Evolutionary conservation across 2,329 filamentous ascomycete species (phyloP).

Genomic region (Fusarium fracticaudum): DNA sequence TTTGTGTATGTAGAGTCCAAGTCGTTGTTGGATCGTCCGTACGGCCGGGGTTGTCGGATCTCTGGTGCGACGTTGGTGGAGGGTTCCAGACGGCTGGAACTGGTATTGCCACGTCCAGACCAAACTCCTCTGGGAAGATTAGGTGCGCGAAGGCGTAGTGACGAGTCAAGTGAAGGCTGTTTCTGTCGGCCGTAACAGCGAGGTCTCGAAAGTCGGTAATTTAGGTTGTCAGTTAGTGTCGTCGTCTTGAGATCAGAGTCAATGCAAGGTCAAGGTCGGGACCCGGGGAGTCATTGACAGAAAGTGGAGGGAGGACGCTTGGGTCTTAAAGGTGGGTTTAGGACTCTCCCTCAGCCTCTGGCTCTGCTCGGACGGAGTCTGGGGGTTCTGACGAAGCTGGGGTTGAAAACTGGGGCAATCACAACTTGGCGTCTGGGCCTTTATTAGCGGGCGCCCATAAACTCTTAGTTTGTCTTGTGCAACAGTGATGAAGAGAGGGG

Average conservation of each 20-base stretch:
- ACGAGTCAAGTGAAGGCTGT: not conserved
- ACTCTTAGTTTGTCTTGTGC: not conserved
- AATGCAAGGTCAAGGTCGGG: conserved; percentile 4
- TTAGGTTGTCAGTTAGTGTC: conserved; percentile 7
- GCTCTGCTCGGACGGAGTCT: not conserved
- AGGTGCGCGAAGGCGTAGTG: not conserved
- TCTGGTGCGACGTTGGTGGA: conserved; percentile 24
- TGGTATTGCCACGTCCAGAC: not conserved
- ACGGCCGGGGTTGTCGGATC: conserved; percentile 16
- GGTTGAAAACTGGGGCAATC: conserved; percentile 34
- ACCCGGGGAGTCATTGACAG: conserved; percentile 16
- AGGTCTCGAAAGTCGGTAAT: not conserved
- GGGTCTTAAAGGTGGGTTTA: conserved; percentile 19
- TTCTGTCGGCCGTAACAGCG: too few species aligned
- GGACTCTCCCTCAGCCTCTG: not conserved
- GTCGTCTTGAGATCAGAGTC: conserved; percentile 15
- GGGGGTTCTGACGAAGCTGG: conserved; percentile 26
- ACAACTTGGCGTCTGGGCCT: conserved; percentile 12
- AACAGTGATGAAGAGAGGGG: not conserved
- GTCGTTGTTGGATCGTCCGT: conserved; percentile 3
- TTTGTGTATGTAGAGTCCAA: not conserved
- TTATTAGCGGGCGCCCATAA: conserved; percentile 2
- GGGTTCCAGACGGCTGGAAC: conserved; percentile 17
- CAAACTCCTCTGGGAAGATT: not conserved
- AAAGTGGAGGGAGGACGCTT: conserved; percentile 33